These are phyloP conservation scores for Talaromyces sp. DNA, from an alignment of 2,329 filamentous ascomycete species.

Conservation along the genomic window DNA sequence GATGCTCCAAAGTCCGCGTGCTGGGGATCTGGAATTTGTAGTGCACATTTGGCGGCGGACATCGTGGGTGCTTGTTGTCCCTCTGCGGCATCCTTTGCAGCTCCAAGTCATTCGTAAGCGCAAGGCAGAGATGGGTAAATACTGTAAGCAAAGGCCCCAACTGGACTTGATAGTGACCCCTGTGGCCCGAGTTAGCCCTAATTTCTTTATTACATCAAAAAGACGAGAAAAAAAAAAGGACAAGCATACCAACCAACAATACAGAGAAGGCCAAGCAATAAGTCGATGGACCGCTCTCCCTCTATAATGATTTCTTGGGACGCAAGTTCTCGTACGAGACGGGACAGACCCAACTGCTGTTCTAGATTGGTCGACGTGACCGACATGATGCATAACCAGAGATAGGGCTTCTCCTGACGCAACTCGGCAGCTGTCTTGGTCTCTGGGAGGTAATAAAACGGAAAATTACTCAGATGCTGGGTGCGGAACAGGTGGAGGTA, in stretches of 20 bases:
- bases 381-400: slow-evolving; percentile 49
- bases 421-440: slow-evolving; percentile 38
- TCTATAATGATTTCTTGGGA: slow-evolving; percentile 46
- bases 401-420: slow-evolving; percentile 41
- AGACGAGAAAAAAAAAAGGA: not conserved
- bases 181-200: not conserved
- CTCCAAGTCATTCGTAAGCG: slow-evolving; percentile 14
- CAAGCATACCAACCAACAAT: slow-evolving; percentile 43
- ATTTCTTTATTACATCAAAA: not conserved
- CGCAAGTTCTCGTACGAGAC: slow-evolving; percentile 42
- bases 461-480: slow-evolving; percentile 41
- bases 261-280: slow-evolving; percentile 49
- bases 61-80: slow-evolving; percentile 3
- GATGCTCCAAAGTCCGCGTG: slow-evolving; percentile 44
- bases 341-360: slow-evolving; percentile 38
- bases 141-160: slow-evolving; percentile 14
- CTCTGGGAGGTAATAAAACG: slow-evolving; percentile 41
- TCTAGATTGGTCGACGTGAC: slow-evolving; percentile 41
- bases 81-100: slow-evolving; percentile 14
- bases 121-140: slow-evolving; percentile 15
- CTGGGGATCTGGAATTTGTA: slow-evolving; percentile 6
- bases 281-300: slow-evolving; percentile 48
- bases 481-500: slow-evolving; percentile 41
- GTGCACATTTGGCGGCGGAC: slow-evolving; percentile 1
- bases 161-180: slow-evolving; percentile 11